Percentiles rank a stretch among this genome's conserved stretches.
These are phyloP conservation scores for Diaporthe caulivora DNA, from an alignment of 2,329 filamentous ascomycete genomes.

Conservation along the genomic window DNA sequence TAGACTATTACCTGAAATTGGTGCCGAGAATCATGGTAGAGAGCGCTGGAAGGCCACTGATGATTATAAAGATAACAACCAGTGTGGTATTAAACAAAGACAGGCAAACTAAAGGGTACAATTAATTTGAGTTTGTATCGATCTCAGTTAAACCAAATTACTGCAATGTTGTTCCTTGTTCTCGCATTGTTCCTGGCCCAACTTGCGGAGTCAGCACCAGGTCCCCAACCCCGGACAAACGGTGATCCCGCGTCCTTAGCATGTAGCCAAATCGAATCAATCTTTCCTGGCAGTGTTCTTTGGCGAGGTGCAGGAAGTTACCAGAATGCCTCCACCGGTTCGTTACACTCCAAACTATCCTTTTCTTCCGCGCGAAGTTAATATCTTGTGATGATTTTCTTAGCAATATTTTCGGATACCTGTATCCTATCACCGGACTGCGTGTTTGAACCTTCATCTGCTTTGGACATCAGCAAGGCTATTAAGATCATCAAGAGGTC, in stretches of 20 bases:
- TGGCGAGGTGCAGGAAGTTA: background rate
- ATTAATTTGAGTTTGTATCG: background rate
- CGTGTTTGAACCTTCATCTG: background rate
- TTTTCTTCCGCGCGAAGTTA: background rate
- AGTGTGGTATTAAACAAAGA: no score
- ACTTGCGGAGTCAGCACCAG: background rate
- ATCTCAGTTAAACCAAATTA: background rate
- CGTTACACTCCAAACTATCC: background rate
- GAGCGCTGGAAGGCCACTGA: background rate
- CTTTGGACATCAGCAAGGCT: background rate
- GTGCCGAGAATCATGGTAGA: no score
- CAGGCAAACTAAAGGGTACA: no score
- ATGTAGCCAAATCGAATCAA: background rate
- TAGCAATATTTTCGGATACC: slow-evolving; percentile 15
- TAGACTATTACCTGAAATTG: background rate
- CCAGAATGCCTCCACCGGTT: background rate
- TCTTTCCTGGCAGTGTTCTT: background rate
- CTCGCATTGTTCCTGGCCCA: background rate
- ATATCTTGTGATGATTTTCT: background rate
- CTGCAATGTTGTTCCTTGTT: background rate
- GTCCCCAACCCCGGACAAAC: background rate
- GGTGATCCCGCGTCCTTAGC: background rate
- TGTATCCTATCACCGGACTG: slow-evolving; percentile 11
- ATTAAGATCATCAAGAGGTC: background rate
- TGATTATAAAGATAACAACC: no score